Conservation (phyloP, 768 basidiomycete species). For the Termitomyces sp. region DNA sequence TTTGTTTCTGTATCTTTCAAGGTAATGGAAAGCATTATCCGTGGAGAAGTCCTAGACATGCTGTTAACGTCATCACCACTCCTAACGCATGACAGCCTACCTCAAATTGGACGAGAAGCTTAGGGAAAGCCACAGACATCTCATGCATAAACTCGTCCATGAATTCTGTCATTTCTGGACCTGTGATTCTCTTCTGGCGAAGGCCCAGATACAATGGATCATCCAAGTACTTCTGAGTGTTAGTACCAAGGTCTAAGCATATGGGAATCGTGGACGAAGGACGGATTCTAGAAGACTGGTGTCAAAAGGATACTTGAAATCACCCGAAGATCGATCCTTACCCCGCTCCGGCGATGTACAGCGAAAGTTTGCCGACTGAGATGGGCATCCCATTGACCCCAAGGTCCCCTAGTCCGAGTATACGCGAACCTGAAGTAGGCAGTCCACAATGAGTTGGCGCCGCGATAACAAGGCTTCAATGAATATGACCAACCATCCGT, state of each 20-base stretch:
- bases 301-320: background rate
- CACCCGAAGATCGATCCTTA: constrained; percentile 25
- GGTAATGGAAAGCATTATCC: constrained; percentile 85
- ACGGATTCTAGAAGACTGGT: constrained; percentile 50
- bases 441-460: constrained; percentile 19
- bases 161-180: constrained; percentile 69
- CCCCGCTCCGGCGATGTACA: constrained; percentile 91
- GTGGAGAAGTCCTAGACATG: constrained; percentile 78
- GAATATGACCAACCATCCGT: constrained; percentile 65
- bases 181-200: constrained; percentile 62
- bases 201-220: constrained; percentile 91
- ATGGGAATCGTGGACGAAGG: constrained; percentile 80
- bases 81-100: constrained; percentile 26
- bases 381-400: constrained; percentile 87
- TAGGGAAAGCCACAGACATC: constrained; percentile 71
- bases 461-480: background rate
- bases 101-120: constrained; percentile 84
- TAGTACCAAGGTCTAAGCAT: constrained; percentile 85
- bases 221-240: constrained; percentile 72
- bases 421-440: constrained; percentile 63
- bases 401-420: constrained; percentile 84
- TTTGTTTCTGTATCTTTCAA: constrained; percentile 68
- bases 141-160: constrained; percentile 94
- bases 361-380: constrained; percentile 87
- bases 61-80: background rate